Base-by-base conservation (phyloP, 306 rosid species). In the peach (Prunus persica) region DNA sequence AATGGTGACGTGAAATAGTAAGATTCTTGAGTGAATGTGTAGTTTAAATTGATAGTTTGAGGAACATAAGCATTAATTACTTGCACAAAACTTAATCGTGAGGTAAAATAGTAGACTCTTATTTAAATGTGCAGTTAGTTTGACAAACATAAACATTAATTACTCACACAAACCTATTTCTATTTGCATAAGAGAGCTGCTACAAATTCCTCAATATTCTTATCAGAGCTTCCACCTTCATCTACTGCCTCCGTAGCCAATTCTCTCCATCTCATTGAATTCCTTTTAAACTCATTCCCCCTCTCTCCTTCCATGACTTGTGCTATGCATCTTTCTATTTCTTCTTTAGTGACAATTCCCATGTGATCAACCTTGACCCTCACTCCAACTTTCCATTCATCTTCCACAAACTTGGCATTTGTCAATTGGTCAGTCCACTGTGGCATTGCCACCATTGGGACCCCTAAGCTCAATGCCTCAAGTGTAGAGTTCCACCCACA, bases 401-500 rank as follows among this genome's bases (percentile, higher is more conserved):
- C 81, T n/a, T 28, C 60, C 8, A 79, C 67, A 57, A 78, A 75
- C 72, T 79, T 79, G 16, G 81, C 78, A 2, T 75, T 78, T n/a
- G 75, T 79, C 20, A 74, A 14, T 19, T 83, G 86, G 69, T 83
- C 80, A 2, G 83, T 52, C 86, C 86, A 78, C 43, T 54, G 83
- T 1, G 81, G 78, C 72, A 75, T 66, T 11, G 71, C 63, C 60
- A 79, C 78, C 81, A 83, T 55, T 2, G 80, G 75, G 9, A 71
- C 81, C 27, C 81, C 81, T 14, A 43, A 66, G 41, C 83, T 54
- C 71, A 83, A 3, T 1, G 75, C 83, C 38, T 83, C 86, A 0
- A 79, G 69, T 0, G 75, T 74, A 2, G 86, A 83, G 73, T 78
- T 83, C 83, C 86, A 83, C 4, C 86, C 80, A 2, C 86, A 74